A percentile compares a stretch with the other conserved stretches of the same genome.
These are phyloP conservation scores for Rhizoclosmatium sp. DNA, from an alignment of 192 early-diverging fungal species.

Conservation along the genomic window DNA sequence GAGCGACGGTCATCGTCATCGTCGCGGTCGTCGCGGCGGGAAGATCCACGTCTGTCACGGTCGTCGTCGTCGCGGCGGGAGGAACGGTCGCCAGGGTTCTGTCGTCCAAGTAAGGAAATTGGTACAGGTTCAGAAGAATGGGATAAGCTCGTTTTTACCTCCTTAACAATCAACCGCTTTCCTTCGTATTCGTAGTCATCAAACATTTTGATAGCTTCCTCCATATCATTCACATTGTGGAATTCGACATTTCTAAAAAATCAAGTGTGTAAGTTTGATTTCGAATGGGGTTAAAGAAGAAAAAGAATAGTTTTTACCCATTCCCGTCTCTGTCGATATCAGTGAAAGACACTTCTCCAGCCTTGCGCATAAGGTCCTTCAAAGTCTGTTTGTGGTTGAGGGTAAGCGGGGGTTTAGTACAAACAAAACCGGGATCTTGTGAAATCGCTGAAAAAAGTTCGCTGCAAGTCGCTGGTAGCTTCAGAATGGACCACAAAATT, in stretches of 20 bases:
- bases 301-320: conserved; percentile 65
- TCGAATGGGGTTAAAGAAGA: neutral
- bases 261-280: neutral
- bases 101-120: neutral
- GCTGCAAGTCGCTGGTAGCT: neutral
- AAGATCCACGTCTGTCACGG: neutral
- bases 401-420: neutral
- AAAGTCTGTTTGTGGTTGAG: conserved; percentile 73
- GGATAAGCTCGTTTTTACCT: conserved; percentile 34
- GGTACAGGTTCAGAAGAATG: neutral
- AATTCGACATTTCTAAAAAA: conserved; percentile 88
- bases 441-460: neutral
- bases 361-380: conserved; percentile 95
- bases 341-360: conserved; percentile 93
- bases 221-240: conserved; percentile 76
- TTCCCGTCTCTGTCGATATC: conserved; percentile 86
- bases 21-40: neutral
- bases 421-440: neutral
- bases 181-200: conserved; percentile 72
- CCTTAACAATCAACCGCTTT: conserved; percentile 45
- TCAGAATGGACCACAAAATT: neutral
- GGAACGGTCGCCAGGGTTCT: neutral
- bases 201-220: conserved; percentile 84
- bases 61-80: neutral
- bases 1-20: neutral